Conservation (phyloP, 2,329 filamentous ascomycete genomes). For the Stachybotrys elegans region DNA sequence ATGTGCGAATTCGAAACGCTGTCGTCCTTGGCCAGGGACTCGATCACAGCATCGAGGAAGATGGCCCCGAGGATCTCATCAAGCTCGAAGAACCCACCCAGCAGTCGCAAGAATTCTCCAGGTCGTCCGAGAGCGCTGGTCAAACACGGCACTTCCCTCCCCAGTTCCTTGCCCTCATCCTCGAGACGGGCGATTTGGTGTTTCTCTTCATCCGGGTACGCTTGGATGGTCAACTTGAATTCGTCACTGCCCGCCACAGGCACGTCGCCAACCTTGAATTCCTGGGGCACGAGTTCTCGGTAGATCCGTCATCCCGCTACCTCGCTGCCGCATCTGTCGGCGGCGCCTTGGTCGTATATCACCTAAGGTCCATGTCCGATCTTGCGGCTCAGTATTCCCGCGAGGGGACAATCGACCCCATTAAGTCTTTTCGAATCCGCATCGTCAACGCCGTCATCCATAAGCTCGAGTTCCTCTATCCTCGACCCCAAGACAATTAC, state of each 20-base stretch:
- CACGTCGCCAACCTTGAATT: constrained; percentile 54
- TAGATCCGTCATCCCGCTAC: constrained; percentile 70
- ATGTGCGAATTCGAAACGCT: constrained; percentile 72
- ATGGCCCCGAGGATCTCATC: constrained; percentile 16
- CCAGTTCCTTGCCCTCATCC: constrained; percentile 73
- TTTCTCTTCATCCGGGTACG: constrained; percentile 64
- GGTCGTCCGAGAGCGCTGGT: constrained; percentile 4
- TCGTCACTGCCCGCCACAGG: constrained; percentile 55
- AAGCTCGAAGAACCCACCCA: constrained; percentile 36
- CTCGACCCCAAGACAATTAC: constrained; percentile 58
- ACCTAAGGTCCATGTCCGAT: constrained; percentile 52
- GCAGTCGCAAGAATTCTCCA: constrained; percentile 26
- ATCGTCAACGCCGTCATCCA: constrained; percentile 68
- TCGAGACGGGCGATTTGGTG: constrained; percentile 67
- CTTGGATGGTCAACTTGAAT: constrained; percentile 44
- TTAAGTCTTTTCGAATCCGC: constrained; percentile 42
- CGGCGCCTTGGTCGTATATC: constrained; percentile 65
- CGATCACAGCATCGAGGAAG: constrained; percentile 29
- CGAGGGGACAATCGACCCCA: constrained; percentile 47
- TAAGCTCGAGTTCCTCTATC: constrained; percentile 81
- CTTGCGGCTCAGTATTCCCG: constrained; percentile 45
- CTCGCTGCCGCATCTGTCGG: constrained; percentile 68
- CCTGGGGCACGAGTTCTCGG: constrained; percentile 62
- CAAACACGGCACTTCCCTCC: constrained; percentile 50
- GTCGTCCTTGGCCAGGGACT: constrained; percentile 62